phyloP scores from a whole-genome alignment of 331 rosid species.

The Rhamnella rubrinervis region DNA sequence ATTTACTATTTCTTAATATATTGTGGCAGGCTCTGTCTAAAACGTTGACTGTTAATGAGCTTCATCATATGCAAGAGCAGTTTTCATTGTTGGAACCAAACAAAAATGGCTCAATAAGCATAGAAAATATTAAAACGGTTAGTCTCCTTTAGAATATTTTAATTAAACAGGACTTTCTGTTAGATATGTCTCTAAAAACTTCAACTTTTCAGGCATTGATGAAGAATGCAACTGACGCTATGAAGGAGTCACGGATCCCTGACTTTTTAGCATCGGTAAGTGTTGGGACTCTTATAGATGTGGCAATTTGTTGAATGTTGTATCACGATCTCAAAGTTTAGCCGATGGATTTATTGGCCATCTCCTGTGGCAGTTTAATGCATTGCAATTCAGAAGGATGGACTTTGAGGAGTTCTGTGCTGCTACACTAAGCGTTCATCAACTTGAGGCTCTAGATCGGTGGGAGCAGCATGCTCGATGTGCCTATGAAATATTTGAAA shows the following conservation, averaged over 20 bases:
- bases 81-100: conserved; percentile 75
- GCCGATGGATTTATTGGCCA: conserved; percentile 3
- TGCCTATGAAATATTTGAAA: conserved; percentile 89
- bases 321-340: background rate
- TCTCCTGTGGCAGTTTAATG: conserved; percentile 65
- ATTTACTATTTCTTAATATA: conserved; percentile 23
- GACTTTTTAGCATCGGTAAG: conserved; percentile 78
- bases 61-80: conserved; percentile 68
- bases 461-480: conserved; percentile 98
- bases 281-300: conserved; percentile 13
- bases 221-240: conserved; percentile 83
- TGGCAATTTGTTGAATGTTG: background rate
- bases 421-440: conserved; percentile 85
- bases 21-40: conserved; percentile 76
- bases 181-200: conserved; percentile 25
- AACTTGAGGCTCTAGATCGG: conserved; percentile 76
- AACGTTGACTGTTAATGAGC: conserved; percentile 66
- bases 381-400: conserved; percentile 87
- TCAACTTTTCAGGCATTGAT: conserved; percentile 59
- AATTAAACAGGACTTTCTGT: conserved; percentile 12
- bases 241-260: conserved; percentile 81
- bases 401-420: conserved; percentile 93
- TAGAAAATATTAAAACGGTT: conserved; percentile 80
- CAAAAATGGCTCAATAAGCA: conserved; percentile 69
- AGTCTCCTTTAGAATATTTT: conserved; percentile 36